Percentiles rank a stretch among this genome's conserved stretches.
Evolutionary conservation across 1,284 basidiomycete species (phyloP).

Genomic region (Paramarasmius palmivorus): DNA sequence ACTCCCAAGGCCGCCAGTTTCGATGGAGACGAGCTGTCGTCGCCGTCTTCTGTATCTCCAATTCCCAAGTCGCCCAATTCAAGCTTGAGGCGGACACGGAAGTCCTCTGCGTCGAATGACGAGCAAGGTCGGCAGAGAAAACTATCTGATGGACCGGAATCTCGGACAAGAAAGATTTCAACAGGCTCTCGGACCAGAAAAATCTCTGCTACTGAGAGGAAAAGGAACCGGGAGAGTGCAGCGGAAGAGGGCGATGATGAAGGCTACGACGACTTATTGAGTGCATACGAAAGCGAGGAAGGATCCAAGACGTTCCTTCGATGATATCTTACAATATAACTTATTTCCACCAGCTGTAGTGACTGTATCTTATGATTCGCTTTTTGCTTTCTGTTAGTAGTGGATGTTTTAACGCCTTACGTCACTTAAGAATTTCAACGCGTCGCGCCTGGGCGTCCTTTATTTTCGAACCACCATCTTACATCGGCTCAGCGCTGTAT

Average conservation of each 20-base stretch:
- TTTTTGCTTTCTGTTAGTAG: too few species aligned
- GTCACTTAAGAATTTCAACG: too few species aligned
- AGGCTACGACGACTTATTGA: conserved; percentile 73
- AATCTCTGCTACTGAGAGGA: conserved; percentile 22
- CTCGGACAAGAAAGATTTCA: conserved; percentile 37
- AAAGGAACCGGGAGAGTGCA: conserved; percentile 51
- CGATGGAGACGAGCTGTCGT: conserved; percentile 30
- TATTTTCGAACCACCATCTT: too few species aligned
- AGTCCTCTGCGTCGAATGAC: conserved; percentile 32
- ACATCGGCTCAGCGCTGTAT: too few species aligned
- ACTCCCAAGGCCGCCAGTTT: conserved; percentile 61
- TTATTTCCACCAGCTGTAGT: too few species aligned
- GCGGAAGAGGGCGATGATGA: conserved; percentile 78
- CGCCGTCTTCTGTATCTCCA: conserved; percentile 31
- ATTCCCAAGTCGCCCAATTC: conserved; percentile 20
- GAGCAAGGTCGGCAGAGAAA: conserved; percentile 39
- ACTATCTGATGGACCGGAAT: conserved; percentile 38
- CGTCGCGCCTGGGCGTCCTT: too few species aligned
- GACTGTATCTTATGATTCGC: too few species aligned
- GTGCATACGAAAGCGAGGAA: conserved; percentile 77
- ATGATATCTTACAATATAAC: background rate
- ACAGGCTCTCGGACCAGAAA: conserved; percentile 28
- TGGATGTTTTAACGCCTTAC: too few species aligned
- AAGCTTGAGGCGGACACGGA: conserved; percentile 29
- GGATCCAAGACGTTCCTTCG: conserved; percentile 9